Base-by-base conservation (phyloP, 2,329 filamentous ascomycete species). In the Monosporascus sp. region DNA sequence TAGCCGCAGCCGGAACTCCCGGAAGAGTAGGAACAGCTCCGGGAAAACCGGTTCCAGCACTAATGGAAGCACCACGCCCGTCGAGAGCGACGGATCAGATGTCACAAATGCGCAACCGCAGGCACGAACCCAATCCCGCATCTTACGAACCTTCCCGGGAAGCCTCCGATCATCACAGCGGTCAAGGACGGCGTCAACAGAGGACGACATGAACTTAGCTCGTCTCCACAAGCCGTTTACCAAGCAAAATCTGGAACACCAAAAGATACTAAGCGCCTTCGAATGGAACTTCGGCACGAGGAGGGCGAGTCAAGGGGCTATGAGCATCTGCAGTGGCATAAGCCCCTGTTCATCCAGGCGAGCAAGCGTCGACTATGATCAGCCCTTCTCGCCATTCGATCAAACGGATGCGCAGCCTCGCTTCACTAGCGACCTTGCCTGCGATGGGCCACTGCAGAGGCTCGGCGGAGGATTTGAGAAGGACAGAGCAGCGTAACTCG, bases 191-290 rank as follows among this genome's bases (percentile, higher is more conserved):
- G 58, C 59, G 43, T 52, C 58, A 26, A 51, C 50, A 45, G 55
- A 57, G 35, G 57, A 52, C 24, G 54, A 57, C 49, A 24, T 51
- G 51, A 59, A 63, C 52, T 56, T 55, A 31, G 50, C 62, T n/a
- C 58, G 63, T 47, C 57, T 68, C 15, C 58, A 68, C 55, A 64
- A 63, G 35, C 66, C 65, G 22, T 66, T 69, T 53, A 68, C 64
- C 2, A 57, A 58, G 9, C 64, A 68, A 49, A 69, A 69, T 49
- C 58, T 68, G 26, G 67, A 67, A 51, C 65, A 69, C 55, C 67
- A 68, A 52, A 67, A 65, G 53, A 53, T 69, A 31, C 51, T 69
- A 15, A 62, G 52, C 49, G 52, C 59, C 20, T 68, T 69, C 50
- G 62, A 66, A 46, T 69, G 63, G 61, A 65, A 62, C 47, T 64